phyloP scores from a whole-genome alignment of 23 red algal genomes.

The Gracilaria gracilis region DNA sequence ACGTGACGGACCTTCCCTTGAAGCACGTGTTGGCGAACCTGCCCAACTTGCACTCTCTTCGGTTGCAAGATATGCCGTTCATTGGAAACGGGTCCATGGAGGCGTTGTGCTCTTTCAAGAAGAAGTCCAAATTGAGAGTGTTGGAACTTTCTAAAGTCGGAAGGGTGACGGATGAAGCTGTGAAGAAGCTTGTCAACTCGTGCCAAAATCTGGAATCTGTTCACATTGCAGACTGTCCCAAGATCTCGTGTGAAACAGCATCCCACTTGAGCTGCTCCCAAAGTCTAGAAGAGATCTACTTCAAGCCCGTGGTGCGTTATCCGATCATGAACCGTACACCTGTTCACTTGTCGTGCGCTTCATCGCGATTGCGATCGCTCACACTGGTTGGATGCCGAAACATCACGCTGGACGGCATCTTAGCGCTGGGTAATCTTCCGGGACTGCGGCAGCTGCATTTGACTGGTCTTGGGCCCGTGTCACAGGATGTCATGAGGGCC shows the following conservation, averaged over 20 bases:
- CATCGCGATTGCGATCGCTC: constrained; percentile 49
- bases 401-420: constrained; percentile 41
- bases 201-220: constrained; percentile 38
- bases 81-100: constrained; percentile 35
- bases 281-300: constrained; percentile 19
- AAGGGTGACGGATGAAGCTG: constrained; percentile 32
- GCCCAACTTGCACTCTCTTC: constrained; percentile 14
- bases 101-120: constrained; percentile 27
- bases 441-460: constrained; percentile 40
- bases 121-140: background rate
- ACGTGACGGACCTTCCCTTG: constrained; percentile 31
- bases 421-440: constrained; percentile 51
- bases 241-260: constrained; percentile 41
- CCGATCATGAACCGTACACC: constrained; percentile 41
- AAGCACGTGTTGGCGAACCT: constrained; percentile 27
- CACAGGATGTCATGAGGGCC: constrained; percentile 45
- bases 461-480: constrained; percentile 24
- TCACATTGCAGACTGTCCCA: constrained; percentile 33
- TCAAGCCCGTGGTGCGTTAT: constrained; percentile 13
- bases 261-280: constrained; percentile 58
- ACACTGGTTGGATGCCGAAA: constrained; percentile 46
- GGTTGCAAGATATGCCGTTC: constrained; percentile 19
- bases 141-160: constrained; percentile 13
- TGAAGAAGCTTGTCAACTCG: constrained; percentile 57
- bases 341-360: constrained; percentile 48